A percentile compares a stretch with the other conserved stretches of the same genome.
Evolutionary conservation across 176 grass and related monocot genomes (phyloP).

Genomic region (Avena eriantha): DNA sequence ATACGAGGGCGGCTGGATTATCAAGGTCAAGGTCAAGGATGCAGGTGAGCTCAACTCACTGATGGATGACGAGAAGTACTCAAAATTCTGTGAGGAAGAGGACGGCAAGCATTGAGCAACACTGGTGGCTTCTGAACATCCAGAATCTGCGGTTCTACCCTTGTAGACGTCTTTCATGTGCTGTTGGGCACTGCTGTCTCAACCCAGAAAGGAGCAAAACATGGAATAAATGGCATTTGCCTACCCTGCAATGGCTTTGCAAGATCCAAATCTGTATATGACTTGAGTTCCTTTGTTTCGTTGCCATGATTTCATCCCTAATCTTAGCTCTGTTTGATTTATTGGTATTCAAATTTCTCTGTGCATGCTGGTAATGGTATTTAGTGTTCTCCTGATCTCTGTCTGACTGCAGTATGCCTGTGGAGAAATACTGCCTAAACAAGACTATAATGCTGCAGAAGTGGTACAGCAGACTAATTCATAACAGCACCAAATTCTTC

Average conservation of each 20-base stretch:
- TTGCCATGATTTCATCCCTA: not conserved
- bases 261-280: constrained; percentile 32
- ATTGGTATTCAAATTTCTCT: not conserved
- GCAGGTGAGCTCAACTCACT: constrained; percentile 69
- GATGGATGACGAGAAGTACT: constrained; percentile 81
- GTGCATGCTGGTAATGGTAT: not conserved
- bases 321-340: not conserved
- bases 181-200: not conserved
- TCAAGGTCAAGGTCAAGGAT: constrained; percentile 90
- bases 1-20: constrained; percentile 85
- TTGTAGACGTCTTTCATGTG: constrained; percentile 19
- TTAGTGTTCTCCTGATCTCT: not conserved
- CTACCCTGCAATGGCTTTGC: constrained; percentile 21
- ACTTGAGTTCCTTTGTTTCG: constrained; percentile 36
- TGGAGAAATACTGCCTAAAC: not conserved
- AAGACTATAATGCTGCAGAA: not conserved
- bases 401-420: not conserved
- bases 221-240: constrained; percentile 53
- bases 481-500: not conserved
- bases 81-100: constrained; percentile 91
- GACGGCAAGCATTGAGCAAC: constrained; percentile 67
- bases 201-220: not conserved
- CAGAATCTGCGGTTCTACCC: constrained; percentile 6
- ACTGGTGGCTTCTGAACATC: constrained; percentile 25
- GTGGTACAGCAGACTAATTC: not conserved